These are phyloP conservation scores for Rhodamnia argentea DNA, from an alignment of 345 rosid species.

Conservation along the genomic window DNA sequence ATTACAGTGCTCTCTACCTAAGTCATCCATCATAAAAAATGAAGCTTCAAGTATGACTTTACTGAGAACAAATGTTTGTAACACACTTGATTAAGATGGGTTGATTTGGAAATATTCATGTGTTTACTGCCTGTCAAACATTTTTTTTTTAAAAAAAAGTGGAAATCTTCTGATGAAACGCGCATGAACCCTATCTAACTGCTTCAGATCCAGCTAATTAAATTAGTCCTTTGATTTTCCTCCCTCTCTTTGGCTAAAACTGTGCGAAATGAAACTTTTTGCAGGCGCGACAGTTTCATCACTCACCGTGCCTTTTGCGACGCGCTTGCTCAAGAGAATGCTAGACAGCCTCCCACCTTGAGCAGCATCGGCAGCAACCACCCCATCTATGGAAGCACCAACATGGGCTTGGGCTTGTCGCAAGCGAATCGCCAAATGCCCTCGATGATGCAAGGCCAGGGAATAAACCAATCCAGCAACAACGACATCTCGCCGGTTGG, in stretches of 20 bases:
- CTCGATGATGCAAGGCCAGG: neutral
- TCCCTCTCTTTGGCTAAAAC: neutral
- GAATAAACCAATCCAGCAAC: neutral
- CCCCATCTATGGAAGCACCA: neutral
- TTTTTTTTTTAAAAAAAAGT: no score
- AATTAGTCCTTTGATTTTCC: neutral
- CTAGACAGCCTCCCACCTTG: slow-evolving; percentile 53
- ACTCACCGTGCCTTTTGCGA: slow-evolving; percentile 82
- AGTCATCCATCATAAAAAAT: neutral
- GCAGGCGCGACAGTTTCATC: slow-evolving; percentile 77
- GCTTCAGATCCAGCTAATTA: neutral
- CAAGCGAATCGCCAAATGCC: slow-evolving; percentile 8
- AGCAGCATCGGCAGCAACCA: slow-evolving; percentile 33
- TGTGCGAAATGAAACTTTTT: neutral
- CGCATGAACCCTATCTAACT: neutral
- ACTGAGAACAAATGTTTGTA: neutral
- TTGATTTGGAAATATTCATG: neutral
- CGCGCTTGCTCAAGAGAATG: slow-evolving; percentile 76
- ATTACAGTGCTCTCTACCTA: neutral
- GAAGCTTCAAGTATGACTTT: neutral
- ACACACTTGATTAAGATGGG: neutral
- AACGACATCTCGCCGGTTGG: neutral
- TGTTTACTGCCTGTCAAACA: neutral
- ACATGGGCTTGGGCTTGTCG: slow-evolving; percentile 46
- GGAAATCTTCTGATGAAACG: neutral